phyloP scores from a whole-genome alignment of 2,329 filamentous ascomycete genomes.

The Coniella vitis region DNA sequence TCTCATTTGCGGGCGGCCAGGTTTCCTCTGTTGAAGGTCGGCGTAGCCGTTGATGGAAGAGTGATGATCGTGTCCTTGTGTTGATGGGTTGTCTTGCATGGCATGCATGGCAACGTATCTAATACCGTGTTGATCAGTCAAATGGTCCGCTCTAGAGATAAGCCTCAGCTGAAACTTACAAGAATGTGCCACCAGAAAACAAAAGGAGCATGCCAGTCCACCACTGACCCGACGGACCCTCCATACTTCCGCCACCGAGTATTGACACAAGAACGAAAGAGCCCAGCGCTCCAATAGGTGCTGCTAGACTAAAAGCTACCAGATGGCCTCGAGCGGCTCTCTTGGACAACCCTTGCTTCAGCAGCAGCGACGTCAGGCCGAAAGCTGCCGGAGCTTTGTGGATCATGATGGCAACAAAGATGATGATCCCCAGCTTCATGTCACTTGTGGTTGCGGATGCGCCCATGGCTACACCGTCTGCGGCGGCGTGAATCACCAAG shows the following conservation, averaged over 20 bases:
- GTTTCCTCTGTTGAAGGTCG: conserved; percentile 45
- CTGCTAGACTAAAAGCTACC: conserved; percentile 84
- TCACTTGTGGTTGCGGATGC: conserved; percentile 74
- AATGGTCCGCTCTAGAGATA: not conserved
- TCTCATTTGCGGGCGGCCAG: conserved; percentile 53
- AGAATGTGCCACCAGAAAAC: conserved; percentile 93
- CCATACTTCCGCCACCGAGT: conserved; percentile 54
- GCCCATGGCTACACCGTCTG: conserved; percentile 92
- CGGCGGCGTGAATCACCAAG: conserved; percentile 90
- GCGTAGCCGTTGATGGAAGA: conserved; percentile 45
- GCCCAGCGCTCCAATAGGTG: conserved; percentile 74
- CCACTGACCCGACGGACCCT: conserved; percentile 64
- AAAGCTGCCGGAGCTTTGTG: conserved; percentile 97
- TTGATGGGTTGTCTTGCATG: conserved; percentile 70
- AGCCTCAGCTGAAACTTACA: conserved; percentile 54
- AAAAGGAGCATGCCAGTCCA: conserved; percentile 87
- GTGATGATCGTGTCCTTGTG: conserved; percentile 45
- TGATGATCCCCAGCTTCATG: conserved; percentile 75
- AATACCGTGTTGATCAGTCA: conserved; percentile 1
- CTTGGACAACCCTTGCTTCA: conserved; percentile 88
- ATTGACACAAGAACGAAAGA: conserved; percentile 78
- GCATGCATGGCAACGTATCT: conserved; percentile 98
- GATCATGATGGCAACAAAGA: conserved; percentile 94
- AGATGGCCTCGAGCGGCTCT: conserved; percentile 77
- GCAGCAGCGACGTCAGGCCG: conserved; percentile 79